Evolutionary conservation across 2,329 filamentous ascomycete genomes (phyloP).

Genomic region (Aspergillus bombycis): DNA sequence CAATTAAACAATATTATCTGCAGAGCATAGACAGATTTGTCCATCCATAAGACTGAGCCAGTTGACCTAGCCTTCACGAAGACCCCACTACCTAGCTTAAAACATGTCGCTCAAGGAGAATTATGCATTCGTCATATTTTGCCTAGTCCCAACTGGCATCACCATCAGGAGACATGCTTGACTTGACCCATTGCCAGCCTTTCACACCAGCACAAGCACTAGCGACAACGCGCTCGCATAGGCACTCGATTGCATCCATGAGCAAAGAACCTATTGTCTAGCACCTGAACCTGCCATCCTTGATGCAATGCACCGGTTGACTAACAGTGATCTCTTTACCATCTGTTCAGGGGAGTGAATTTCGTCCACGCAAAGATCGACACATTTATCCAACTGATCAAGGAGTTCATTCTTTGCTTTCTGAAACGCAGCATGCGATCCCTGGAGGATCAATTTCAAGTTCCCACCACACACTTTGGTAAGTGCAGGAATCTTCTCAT

Average conservation of each 20-base stretch:
- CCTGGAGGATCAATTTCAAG: neutral
- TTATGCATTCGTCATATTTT: too few relatives aligned
- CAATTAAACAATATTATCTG: too few relatives aligned
- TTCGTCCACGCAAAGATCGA: neutral
- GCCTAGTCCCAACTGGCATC: neutral
- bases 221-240: neutral
- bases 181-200: neutral
- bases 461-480: neutral
- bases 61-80: too few relatives aligned
- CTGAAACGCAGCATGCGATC: neutral
- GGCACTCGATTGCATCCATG: neutral
- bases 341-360: neutral
- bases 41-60: too few relatives aligned
- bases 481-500: neutral
- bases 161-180: neutral
- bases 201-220: neutral
- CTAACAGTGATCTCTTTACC: neutral
- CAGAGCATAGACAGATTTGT: too few relatives aligned
- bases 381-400: neutral
- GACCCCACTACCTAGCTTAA: too few relatives aligned
- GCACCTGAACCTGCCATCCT: too few relatives aligned
- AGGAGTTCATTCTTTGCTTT: neutral
- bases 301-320: neutral
- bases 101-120: too few relatives aligned
- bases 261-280: neutral